phyloP scores from a whole-genome alignment of 2,329 filamentous ascomycete species.

The Colletotrichum cordylinicola region DNA sequence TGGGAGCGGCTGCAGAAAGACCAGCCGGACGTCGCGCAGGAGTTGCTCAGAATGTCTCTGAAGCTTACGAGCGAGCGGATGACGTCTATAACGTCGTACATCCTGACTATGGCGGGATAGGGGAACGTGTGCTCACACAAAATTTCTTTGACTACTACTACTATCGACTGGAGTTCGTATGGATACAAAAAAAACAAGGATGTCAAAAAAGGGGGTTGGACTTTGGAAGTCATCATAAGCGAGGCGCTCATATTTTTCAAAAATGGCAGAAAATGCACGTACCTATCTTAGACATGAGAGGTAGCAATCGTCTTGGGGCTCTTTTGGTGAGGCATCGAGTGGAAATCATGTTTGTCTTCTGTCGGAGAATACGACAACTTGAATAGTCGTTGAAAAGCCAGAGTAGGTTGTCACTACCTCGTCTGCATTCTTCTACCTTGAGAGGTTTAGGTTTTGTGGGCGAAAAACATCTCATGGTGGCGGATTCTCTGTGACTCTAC shows the following conservation, averaged over 20 bases:
- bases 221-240: background rate
- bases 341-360: background rate
- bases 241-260: background rate
- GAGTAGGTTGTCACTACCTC: background rate
- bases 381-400: background rate
- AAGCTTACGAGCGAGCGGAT: constrained; percentile 96
- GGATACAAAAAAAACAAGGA: background rate
- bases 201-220: background rate
- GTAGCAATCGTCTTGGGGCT: background rate
- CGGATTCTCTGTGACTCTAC: background rate
- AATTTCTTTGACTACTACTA: background rate
- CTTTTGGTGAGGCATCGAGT: no score
- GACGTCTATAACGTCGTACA: constrained; percentile 68
- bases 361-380: background rate
- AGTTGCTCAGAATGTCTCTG: constrained; percentile 85
- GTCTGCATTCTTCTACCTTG: background rate
- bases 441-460: background rate
- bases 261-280: background rate
- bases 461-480: background rate
- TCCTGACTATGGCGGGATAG: constrained; percentile 55
- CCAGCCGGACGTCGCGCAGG: constrained; percentile 79
- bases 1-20: constrained; percentile 77
- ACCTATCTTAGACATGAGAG: background rate
- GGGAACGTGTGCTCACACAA: background rate
- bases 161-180: background rate